Evolutionary conservation across 1,284 basidiomycete species (phyloP).

Genomic region (Puccinia brachypodii): DNA sequence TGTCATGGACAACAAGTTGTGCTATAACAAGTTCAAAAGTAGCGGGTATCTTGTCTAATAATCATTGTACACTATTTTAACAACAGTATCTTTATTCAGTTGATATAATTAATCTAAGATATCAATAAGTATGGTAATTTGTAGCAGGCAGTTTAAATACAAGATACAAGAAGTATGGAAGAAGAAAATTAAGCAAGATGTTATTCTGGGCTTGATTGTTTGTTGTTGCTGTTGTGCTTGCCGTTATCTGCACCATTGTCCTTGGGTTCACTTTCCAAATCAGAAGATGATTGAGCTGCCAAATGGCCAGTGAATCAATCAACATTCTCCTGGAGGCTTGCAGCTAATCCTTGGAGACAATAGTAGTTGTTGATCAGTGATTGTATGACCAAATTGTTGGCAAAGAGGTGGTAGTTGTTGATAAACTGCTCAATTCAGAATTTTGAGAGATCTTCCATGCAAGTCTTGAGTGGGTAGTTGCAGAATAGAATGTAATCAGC

Average conservation of each 20-base stretch:
- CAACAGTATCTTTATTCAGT: not conserved
- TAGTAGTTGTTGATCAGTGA: not conserved
- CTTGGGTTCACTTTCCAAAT: too few relatives aligned
- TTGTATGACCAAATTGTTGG: not conserved
- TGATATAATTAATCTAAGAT: not conserved
- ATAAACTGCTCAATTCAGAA: not conserved
- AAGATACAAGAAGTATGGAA: too few relatives aligned
- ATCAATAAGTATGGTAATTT: not conserved
- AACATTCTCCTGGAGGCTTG: not conserved
- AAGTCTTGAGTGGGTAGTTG: not conserved
- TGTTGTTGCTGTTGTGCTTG: not conserved
- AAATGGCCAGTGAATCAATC: not conserved
- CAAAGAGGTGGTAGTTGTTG: not conserved
- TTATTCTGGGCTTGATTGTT: not conserved
- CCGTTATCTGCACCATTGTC: too few relatives aligned
- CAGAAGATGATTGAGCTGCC: not conserved
- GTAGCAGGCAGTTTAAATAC: too few relatives aligned
- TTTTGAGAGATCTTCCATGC: not conserved
- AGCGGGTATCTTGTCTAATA: constrained; percentile 7
- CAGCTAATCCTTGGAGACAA: not conserved
- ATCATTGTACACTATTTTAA: not conserved
- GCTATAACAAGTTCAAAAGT: not conserved
- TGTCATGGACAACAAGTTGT: constrained; percentile 6
- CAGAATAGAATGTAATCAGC: not conserved
- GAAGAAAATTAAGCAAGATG: too few relatives aligned